A percentile compares a stretch with the other conserved stretches of the same genome.
Evolutionary conservation across 2,329 filamentous ascomycete species (phyloP).

Genomic region (Fusarium pseudoanthophilum): DNA sequence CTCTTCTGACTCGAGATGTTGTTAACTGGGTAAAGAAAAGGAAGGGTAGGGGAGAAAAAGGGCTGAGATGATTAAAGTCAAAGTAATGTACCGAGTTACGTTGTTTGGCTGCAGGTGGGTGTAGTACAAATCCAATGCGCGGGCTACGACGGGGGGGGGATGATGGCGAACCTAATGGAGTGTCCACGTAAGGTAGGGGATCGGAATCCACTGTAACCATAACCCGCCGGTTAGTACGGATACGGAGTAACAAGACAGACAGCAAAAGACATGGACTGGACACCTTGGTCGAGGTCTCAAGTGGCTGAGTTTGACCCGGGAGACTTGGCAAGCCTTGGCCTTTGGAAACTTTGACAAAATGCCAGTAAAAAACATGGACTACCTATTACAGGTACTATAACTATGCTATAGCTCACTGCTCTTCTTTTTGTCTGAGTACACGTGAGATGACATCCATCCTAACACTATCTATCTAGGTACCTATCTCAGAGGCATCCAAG

Average conservation of each 20-base stretch:
- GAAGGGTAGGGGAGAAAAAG: conserved; percentile 8
- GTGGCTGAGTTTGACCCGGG: conserved; percentile 35
- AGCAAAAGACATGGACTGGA: not conserved
- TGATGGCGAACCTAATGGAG: conserved; percentile 36
- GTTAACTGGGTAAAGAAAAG: conserved; percentile 3
- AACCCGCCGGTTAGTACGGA: conserved; percentile 38
- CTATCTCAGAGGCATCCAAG: conserved; percentile 34
- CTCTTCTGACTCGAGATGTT: conserved; percentile 15
- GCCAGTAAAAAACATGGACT: not conserved
- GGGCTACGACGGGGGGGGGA: conserved; percentile 27
- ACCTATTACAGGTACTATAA: not conserved
- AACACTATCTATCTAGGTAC: not conserved
- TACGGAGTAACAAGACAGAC: conserved; percentile 23
- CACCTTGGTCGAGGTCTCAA: conserved; percentile 13
- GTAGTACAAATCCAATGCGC: conserved; percentile 23
- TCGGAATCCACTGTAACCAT: conserved; percentile 33
- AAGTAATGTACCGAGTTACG: conserved; percentile 14
- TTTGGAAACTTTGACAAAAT: not conserved
- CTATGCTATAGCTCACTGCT: not conserved
- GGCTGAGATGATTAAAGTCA: conserved; percentile 18
- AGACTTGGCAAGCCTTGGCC: conserved; percentile 31
- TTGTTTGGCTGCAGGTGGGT: not conserved
- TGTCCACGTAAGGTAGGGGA: conserved; percentile 48
- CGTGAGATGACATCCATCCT: not conserved
- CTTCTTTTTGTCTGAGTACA: not conserved